Conservation (phyloP, 2,329 filamentous ascomycete genomes). For the Cytospora piceae region DNA sequence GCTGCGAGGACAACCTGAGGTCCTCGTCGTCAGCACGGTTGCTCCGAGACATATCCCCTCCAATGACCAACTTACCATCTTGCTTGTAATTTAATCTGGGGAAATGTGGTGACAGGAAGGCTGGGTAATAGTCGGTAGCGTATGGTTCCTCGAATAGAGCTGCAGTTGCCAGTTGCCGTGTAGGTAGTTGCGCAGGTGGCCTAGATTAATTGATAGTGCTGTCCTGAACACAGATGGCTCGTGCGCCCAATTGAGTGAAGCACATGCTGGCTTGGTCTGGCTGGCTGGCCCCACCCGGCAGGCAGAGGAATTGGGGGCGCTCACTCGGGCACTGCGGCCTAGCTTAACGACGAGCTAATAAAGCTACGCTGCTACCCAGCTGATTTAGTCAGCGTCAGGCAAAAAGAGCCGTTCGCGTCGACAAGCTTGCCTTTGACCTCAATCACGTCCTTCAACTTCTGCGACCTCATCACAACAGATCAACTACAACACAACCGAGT, state of each 20-base stretch:
- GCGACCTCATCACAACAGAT: background rate
- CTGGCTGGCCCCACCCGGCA: slow-evolving; percentile 11
- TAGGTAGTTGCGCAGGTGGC: background rate
- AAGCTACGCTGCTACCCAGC: background rate
- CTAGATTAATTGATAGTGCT: slow-evolving; percentile 29
- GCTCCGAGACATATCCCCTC: background rate
- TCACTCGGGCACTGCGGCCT: too few relatives aligned
- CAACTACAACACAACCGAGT: background rate
- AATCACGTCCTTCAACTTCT: background rate
- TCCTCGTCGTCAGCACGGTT: slow-evolving; percentile 17
- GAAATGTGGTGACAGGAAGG: slow-evolving; percentile 15
- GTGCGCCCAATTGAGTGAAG: slow-evolving; percentile 10
- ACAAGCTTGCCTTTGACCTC: background rate
- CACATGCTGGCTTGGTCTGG: background rate
- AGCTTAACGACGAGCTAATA: background rate
- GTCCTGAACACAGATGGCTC: slow-evolving; percentile 24
- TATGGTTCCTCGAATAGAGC: slow-evolving; percentile 21
- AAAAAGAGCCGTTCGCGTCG: slow-evolving; percentile 18
- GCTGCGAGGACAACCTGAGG: slow-evolving; percentile 93
- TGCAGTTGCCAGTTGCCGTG: slow-evolving; percentile 15
- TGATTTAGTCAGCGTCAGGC: slow-evolving; percentile 17
- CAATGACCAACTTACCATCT: slow-evolving; percentile 43
- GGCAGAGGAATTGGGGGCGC: background rate
- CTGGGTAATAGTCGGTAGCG: slow-evolving; percentile 23
- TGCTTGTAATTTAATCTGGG: slow-evolving; percentile 32